Percentiles rank a stretch among this genome's conserved stretches.
phyloP scores from a whole-genome alignment of 2,329 filamentous ascomycete genomes.

The Xylariales sp. region DNA sequence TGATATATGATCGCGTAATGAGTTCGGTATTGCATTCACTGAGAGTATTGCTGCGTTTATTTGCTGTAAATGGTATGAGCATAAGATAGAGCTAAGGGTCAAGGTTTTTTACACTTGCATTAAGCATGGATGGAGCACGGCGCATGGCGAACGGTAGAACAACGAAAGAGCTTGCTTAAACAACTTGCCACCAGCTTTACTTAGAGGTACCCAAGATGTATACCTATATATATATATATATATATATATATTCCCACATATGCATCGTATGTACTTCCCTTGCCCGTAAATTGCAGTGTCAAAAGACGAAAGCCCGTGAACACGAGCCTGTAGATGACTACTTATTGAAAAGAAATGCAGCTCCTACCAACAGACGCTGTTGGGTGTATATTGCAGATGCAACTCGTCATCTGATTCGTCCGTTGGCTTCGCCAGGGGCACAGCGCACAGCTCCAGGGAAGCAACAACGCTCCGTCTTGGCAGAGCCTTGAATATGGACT shows the following conservation, averaged over 20 bases:
- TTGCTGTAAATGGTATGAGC: constrained; percentile 23
- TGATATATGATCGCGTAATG: constrained; percentile 2
- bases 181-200: not conserved
- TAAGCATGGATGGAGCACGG: constrained; percentile 2
- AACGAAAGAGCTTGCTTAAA: constrained; percentile 5
- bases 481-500: not conserved
- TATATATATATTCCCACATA: too few relatives aligned
- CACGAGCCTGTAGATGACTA: not conserved
- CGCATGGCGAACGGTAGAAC: constrained; percentile 10
- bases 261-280: not conserved
- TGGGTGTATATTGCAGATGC: not conserved
- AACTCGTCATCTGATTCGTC: constrained; percentile 2
- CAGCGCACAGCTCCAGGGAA: not conserved
- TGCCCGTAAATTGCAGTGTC: too few relatives aligned
- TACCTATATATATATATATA: too few relatives aligned
- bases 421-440: not conserved
- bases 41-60: constrained; percentile 2
- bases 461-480: not conserved
- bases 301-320: not conserved
- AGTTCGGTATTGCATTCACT: constrained; percentile 8
- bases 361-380: constrained; percentile 7
- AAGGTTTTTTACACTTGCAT: constrained; percentile 11
- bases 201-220: too few relatives aligned
- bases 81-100: constrained; percentile 22
- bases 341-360: not conserved